Evolutionary conservation across 306 rosid genomes (phyloP).

Genomic region (Dalbergia oliveri): DNA sequence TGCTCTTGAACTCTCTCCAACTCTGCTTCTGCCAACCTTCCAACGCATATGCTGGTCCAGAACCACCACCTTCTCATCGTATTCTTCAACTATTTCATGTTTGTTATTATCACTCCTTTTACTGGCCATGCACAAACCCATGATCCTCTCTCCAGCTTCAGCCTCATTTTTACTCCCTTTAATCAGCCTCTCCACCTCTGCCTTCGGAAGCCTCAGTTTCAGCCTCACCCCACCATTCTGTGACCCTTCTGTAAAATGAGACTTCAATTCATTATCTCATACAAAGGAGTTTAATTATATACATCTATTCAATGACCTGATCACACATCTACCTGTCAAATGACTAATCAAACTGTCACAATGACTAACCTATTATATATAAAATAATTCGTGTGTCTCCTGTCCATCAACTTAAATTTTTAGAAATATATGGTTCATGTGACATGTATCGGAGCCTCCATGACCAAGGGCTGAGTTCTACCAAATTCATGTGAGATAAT

Average conservation of each 20-base stretch:
- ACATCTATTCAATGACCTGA: too few species aligned
- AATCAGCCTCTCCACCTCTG: slow-evolving; percentile 78
- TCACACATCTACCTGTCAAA: too few species aligned
- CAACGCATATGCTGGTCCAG: slow-evolving; percentile 42
- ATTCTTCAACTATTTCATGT: slow-evolving; percentile 15
- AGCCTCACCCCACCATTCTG: slow-evolving; percentile 54
- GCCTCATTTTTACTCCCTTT: slow-evolving; percentile 63
- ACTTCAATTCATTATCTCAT: too few species aligned
- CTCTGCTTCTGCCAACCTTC: slow-evolving; percentile 41
- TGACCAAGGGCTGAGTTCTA: too few species aligned
- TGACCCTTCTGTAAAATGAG: background rate
- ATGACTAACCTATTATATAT: too few species aligned
- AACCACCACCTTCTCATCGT: background rate
- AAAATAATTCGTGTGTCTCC: too few species aligned
- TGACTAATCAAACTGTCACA: too few species aligned
- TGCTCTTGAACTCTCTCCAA: slow-evolving; percentile 42
- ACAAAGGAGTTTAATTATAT: too few species aligned
- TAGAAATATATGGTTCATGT: too few species aligned
- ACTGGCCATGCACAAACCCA: slow-evolving; percentile 64
- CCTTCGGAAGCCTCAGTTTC: slow-evolving; percentile 76
- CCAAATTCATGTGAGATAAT: too few species aligned
- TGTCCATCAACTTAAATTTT: too few species aligned
- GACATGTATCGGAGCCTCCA: too few species aligned
- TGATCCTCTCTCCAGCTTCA: slow-evolving; percentile 79
- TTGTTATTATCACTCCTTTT: background rate